phyloP scores from a whole-genome alignment of 257 asterid genomes.

The Solanum bukasovii region DNA sequence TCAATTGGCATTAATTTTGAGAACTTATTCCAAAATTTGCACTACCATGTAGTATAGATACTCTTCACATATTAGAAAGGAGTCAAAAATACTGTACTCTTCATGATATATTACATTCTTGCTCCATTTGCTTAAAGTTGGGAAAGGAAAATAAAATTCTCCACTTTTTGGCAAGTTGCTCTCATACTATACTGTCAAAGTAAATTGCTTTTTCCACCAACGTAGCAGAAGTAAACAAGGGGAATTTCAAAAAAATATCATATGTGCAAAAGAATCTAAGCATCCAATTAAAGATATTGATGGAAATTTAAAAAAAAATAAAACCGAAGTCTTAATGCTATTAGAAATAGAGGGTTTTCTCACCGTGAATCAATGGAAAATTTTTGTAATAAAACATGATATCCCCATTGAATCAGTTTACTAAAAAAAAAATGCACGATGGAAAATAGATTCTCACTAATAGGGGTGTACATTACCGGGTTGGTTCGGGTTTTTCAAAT shows the following conservation, averaged over 20 bases:
- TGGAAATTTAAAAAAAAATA: neutral
- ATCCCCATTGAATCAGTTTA: no score
- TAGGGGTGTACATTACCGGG: no score
- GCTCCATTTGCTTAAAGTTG: conserved; percentile 11
- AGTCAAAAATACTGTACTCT: neutral
- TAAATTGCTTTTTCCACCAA: neutral
- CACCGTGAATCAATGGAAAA: neutral
- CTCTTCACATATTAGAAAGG: neutral
- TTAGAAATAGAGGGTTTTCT: neutral
- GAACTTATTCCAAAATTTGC: neutral
- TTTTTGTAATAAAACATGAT: neutral
- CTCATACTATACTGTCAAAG: neutral
- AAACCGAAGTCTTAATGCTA: no score
- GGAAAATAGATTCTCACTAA: neutral
- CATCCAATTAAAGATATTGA: neutral
- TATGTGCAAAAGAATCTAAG: neutral
- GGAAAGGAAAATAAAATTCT: neutral
- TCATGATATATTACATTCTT: neutral
- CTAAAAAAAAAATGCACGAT: neutral
- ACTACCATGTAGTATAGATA: neutral
- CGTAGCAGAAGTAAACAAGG: neutral
- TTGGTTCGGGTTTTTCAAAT: no score
- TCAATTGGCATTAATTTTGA: neutral
- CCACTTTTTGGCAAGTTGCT: neutral
- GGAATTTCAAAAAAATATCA: neutral